Evolutionary conservation across 164 flowering plant genomes (phyloP).

Genomic region (Nymphaea colorata): DNA sequence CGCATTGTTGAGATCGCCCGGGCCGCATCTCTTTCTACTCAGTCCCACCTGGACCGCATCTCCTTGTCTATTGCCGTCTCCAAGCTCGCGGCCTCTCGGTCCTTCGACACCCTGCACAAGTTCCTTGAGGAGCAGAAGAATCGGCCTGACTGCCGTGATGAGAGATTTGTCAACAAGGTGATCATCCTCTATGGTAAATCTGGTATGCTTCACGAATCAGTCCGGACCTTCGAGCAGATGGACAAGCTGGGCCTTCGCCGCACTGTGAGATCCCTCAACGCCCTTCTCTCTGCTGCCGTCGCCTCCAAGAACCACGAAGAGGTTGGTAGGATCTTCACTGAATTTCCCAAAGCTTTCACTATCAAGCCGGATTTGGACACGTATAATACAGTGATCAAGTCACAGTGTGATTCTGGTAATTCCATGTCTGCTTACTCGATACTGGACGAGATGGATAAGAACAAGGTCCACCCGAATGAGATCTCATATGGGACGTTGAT

Average conservation of each 20-base stretch:
- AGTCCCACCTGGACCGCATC: slow-evolving; percentile 51
- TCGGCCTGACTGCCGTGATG: slow-evolving; percentile 47
- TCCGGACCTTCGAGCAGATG: slow-evolving; percentile 35
- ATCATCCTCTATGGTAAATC: slow-evolving; percentile 69
- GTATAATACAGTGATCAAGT: slow-evolving; percentile 51
- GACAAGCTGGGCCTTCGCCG: slow-evolving; percentile 21
- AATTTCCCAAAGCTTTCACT: slow-evolving; percentile 35
- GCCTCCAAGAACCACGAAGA: slow-evolving; percentile 29
- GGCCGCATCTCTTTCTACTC: slow-evolving; percentile 65
- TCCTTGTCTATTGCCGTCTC: slow-evolving; percentile 54
- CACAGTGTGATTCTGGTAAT: slow-evolving; percentile 46
- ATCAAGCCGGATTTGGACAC: slow-evolving; percentile 44
- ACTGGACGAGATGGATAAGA: slow-evolving; percentile 62
- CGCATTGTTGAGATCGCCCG: slow-evolving; percentile 64
- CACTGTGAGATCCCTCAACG: slow-evolving; percentile 36
- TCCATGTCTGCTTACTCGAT: slow-evolving; percentile 42
- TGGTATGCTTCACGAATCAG: slow-evolving; percentile 44
- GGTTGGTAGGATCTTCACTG: slow-evolving; percentile 19
- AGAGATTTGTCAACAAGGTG: slow-evolving; percentile 37
- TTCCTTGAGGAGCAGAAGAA: slow-evolving; percentile 36
- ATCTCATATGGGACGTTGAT: slow-evolving; percentile 34
- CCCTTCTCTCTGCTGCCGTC: slow-evolving; percentile 44
- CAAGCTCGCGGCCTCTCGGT: slow-evolving; percentile 32
- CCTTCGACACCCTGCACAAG: slow-evolving; percentile 25
- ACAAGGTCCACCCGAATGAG: slow-evolving; percentile 36